Evolutionary conservation across 768 basidiomycete species (phyloP), one percentile per base, ranked within the genome.

Genomic region (Jaapia argillacea): DNA sequence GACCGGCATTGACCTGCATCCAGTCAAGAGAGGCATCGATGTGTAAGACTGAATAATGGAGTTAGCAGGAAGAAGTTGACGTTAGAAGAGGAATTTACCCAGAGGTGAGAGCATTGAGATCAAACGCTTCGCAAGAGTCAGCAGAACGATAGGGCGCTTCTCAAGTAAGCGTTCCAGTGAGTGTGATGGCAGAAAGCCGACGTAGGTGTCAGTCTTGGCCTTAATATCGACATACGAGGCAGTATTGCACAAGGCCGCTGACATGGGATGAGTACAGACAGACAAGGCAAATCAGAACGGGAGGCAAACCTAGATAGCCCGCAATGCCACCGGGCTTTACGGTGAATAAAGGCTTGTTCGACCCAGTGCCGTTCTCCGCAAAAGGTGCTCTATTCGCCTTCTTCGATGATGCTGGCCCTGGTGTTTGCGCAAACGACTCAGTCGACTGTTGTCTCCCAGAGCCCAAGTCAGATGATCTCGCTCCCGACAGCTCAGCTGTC

Each of bases 281-380:
- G 14, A n/a, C 35, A 27, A 36, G 35, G 36, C n/a, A 14, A n/a
- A 7, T 40, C 24, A n/a, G 20, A 39, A 16, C 22, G 39, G 20
- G 4, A 1, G 5, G 49, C 70, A 47, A 51, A 87, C 87, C 84
- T 21, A 99, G 71, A 61, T 98, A 98, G 1, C 96, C 96, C 6
- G 94, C 96, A 48, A 99, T 96, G 0, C 96, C 96, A 45, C 96
- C 96, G 12, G 93, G 88, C 55, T 94, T 96, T 20, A 94, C 89
- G 1, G 90, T 93, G 60, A 96, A 99, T 20, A 99, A 71, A 6
- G 85, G 71, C 55, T 85, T 90, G 50, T 72, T 58, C 25, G 67
- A 63, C 4, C 59, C 54, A 44, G 58, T 65, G 40, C 59, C 63
- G 33, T 53, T 51, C 16, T 38, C 37, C 37, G 13, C 7, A 21